phyloP scores from a whole-genome alignment of 176 grass and related monocot genomes.

The Hyparrhenia diplandra region DNA sequence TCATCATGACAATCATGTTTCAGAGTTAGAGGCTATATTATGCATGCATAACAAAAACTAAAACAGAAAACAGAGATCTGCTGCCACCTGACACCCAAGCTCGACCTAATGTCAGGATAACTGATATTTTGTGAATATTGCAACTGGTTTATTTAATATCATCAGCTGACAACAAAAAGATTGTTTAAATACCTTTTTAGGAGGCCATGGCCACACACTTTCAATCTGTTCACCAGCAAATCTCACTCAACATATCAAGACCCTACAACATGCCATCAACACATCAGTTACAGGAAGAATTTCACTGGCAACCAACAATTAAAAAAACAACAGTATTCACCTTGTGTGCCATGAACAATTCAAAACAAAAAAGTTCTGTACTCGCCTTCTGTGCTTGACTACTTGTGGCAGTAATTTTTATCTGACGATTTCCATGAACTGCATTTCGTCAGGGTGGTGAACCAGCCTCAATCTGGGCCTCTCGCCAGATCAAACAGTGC shows the following conservation, averaged over 20 bases:
- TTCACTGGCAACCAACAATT: background rate
- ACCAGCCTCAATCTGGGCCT: slow-evolving; percentile 75
- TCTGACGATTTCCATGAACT: background rate
- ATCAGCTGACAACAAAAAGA: slow-evolving; percentile 1
- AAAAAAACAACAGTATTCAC: background rate
- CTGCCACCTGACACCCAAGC: background rate
- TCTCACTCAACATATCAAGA: background rate
- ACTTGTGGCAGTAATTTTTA: background rate
- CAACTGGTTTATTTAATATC: background rate
- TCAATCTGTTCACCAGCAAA: background rate
- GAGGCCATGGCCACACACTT: background rate
- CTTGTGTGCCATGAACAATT: background rate
- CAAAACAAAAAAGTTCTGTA: background rate
- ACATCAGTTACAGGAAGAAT: background rate
- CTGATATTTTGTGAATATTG: background rate
- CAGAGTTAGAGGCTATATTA: background rate
- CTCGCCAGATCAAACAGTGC: slow-evolving; percentile 52
- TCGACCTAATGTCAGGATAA: background rate
- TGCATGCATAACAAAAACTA: background rate
- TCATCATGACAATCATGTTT: background rate
- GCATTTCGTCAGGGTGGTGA: slow-evolving; percentile 66
- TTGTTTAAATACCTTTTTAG: background rate
- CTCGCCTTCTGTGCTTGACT: background rate
- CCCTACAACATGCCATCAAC: background rate
- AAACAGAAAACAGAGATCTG: background rate